Evolutionary conservation across 2,329 filamentous ascomycete species (phyloP), one percentile per base, ranked within the genome.

Genomic region (Penicillium brasilianum): DNA sequence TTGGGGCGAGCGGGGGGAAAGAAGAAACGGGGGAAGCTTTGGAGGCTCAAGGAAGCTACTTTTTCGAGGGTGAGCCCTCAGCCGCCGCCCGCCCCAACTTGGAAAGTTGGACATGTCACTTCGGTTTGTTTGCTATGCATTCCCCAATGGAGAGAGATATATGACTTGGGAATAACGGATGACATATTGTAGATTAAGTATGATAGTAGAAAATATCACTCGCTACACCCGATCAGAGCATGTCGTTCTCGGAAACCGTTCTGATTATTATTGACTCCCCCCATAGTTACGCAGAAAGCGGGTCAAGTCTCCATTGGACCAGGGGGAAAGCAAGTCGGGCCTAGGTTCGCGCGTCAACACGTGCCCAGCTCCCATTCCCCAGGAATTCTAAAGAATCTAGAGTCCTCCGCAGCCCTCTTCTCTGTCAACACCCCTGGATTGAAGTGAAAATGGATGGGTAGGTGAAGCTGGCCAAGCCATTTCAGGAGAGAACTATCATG

Each of bases 381-480:
- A 49, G 36, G 49, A 41, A 50, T 54, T 41, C 55, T 20, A 14
- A 56, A 30, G 53, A 30, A 43, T 43, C 22, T 20, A 28, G 30
- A 32, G 48, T 34, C 18, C 43, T 50, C 30, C 28, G 22, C 14
- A 32, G 9, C 32, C 52, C 16, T 25, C 56, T 52, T 30, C 49
- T 55, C 49, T 39, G 48, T 39, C 34, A 44, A 49, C 36, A 48
- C 28, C 52, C 39, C 49, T 41, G 14, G 44, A 16, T n/a, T 30
- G 14, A 32, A 39, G 28, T 16, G 52, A 58, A 28, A 55, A 77
- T 77, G 74, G 74, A 77, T 65, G 72, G 70, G 73, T 76, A 69
- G 55, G 73, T 60, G 7, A 39, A 25, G 3, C 28, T 16, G 11
- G 25, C 22, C 13, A 48, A 50, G 10, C 3, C 18, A n/a, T 14